Base-by-base conservation (phyloP, 1,139 yeast genomes). In the Martiniozyma asiatica region DNA sequence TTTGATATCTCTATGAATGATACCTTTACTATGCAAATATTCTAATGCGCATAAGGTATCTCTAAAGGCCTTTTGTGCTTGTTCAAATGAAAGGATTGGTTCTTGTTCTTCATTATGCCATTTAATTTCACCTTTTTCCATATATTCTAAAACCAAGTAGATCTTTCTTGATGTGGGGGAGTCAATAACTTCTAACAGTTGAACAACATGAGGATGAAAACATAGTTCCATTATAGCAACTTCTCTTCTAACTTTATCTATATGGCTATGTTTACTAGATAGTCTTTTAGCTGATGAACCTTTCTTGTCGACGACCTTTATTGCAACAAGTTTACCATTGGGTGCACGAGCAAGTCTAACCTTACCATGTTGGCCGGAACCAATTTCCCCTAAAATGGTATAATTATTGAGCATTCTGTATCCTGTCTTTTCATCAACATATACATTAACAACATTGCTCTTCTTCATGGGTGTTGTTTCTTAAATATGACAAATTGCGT, bases 191-290 rank as follows among this genome's bases (percentile, higher is more conserved):
- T 92, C 99, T 31, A 73, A 64, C 34, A 92, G 59, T 45, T 72
- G 71, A 11, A 92, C 97, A 17, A 92, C 87, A 52, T 92, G 87
- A 34, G 85, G 87, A 54, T 92, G 96, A 41, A 70, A 64, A 54
- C 96, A 82, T 54, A 84, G 85, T 50, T 89, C 89, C 85, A 92
- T 80, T 38, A 92, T 92, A 14, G 97, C 96, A 35, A 92, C 84
- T 55, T 92, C 99, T 33, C 87, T 66, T 43, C 84, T 73, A 27
- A 87, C 76, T 48, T 85, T 89, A 37, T 70, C 66, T 46, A 78
- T 89, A 36, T 77, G 70, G 30, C 74, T 51, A 10, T 58, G 56
- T 32, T 4, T 33, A 30, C 53, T 40, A 7, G 61, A 50, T 25
- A 46, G 29, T 22, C 67, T 35, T 13, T 78, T 57, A 24, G 66